These are phyloP conservation scores for Stephanodiscus minutulus DNA, from an alignment of 108 stramenopile species.

Conservation along the genomic window DNA sequence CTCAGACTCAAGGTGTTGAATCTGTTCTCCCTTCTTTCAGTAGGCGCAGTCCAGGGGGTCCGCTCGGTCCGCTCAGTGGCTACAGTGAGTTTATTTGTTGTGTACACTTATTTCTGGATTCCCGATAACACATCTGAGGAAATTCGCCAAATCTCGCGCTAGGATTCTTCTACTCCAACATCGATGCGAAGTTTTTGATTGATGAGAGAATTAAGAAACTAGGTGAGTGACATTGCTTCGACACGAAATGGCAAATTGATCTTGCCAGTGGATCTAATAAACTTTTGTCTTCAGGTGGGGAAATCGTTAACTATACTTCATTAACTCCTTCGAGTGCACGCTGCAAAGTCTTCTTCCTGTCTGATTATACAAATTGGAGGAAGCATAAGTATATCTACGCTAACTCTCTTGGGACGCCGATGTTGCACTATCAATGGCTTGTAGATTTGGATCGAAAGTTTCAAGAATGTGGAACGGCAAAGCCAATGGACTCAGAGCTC, in stretches of 20 bases:
- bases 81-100: slow-evolving; percentile 5
- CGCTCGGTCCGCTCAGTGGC: slow-evolving; percentile 16
- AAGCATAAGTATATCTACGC: slow-evolving; percentile 45
- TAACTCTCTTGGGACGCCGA: slow-evolving; percentile 36
- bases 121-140: neutral
- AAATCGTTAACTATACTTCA: slow-evolving; percentile 4
- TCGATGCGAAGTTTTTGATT: neutral
- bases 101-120: neutral
- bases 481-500: slow-evolving; percentile 35
- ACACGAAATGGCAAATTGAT: too few relatives aligned
- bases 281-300: neutral
- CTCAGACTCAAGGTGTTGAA: slow-evolving; percentile 24
- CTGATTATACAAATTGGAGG: slow-evolving; percentile 24
- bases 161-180: slow-evolving; percentile 4
- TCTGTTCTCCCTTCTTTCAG: slow-evolving; percentile 7
- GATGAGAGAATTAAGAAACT: slow-evolving; percentile 25
- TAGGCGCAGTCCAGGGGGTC: slow-evolving; percentile 11
- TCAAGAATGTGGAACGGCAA: slow-evolving; percentile 17
- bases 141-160: neutral
- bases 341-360: slow-evolving; percentile 22
- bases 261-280: neutral
- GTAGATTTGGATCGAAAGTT: slow-evolving; percentile 28
- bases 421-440: slow-evolving; percentile 45
- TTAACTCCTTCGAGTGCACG: neutral
- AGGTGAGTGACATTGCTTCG: slow-evolving; percentile 10